phyloP scores from a whole-genome alignment of 805 yeast genomes.

The Phaffomyces opuntiae region DNA sequence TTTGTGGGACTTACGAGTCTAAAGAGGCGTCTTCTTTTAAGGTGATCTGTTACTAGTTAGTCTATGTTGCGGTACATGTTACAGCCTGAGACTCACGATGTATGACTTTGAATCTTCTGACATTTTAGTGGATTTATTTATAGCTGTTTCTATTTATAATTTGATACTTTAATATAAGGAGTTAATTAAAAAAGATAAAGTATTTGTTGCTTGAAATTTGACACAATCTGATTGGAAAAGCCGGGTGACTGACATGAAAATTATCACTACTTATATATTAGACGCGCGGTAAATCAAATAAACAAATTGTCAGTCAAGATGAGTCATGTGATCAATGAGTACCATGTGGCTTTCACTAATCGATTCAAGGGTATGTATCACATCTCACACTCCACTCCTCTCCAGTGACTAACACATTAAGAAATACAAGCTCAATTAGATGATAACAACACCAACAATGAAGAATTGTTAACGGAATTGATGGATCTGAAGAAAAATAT shows the following conservation, averaged over 20 bases:
- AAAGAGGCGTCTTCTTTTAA: slow-evolving; percentile 28
- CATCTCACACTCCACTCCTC: too few relatives aligned
- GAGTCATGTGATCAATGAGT: not conserved
- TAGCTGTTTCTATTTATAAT: too few relatives aligned
- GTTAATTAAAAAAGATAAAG: not conserved
- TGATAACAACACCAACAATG: not conserved
- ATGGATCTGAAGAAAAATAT: slow-evolving; percentile 9
- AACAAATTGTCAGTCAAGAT: not conserved
- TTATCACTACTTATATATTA: not conserved
- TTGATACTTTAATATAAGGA: not conserved
- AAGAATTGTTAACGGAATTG: not conserved
- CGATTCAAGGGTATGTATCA: slow-evolving; percentile 1
- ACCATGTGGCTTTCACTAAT: not conserved
- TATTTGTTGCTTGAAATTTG: too few relatives aligned
- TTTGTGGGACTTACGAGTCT: slow-evolving; percentile 1
- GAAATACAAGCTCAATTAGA: not conserved
- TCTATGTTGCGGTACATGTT: not conserved
- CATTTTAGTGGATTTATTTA: slow-evolving; percentile 8
- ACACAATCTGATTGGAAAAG: not conserved
- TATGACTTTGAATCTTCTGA: slow-evolving; percentile 22
- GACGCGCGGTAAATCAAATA: too few relatives aligned
- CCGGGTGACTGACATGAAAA: not conserved
- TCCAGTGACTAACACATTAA: not conserved
- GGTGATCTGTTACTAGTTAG: slow-evolving; percentile 25
- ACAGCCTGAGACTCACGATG: slow-evolving; percentile 14